A percentile compares a stretch with the other conserved stretches of the same genome.
Evolutionary conservation across 1,284 basidiomycete genomes (phyloP).

Genomic region (Sporisorium sorghi): DNA sequence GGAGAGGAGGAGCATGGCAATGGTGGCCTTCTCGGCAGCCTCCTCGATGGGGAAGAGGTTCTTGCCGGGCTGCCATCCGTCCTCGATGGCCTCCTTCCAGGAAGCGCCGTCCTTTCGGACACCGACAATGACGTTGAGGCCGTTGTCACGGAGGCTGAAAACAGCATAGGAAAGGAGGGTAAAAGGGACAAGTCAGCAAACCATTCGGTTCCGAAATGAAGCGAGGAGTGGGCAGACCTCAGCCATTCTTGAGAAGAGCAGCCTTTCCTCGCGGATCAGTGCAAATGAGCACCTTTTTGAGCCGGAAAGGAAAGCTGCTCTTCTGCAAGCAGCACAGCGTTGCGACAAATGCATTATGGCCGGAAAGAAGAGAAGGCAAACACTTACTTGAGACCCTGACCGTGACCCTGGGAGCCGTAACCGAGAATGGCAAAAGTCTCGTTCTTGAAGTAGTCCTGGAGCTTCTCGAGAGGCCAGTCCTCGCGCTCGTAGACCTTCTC

Average conservation of each 20-base stretch:
- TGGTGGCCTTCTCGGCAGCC: conserved; percentile 93
- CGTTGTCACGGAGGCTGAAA: conserved; percentile 88
- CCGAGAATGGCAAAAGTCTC: conserved; percentile 94
- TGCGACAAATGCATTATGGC: neutral
- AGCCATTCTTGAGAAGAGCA: conserved; percentile 1
- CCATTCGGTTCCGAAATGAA: neutral
- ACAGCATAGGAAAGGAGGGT: neutral
- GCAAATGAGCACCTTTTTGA: neutral
- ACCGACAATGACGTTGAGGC: conserved; percentile 97
- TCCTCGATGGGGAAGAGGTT: conserved; percentile 98
- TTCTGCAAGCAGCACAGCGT: neutral
- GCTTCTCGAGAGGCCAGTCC: conserved; percentile 96
- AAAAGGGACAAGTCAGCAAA: conserved; percentile 14
- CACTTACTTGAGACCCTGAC: conserved; percentile 88
- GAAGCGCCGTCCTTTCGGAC: conserved; percentile 95
- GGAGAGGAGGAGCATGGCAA: conserved; percentile 99
- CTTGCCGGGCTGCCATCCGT: conserved; percentile 98
- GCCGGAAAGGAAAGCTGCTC: neutral
- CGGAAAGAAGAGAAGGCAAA: no score
- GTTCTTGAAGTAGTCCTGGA: conserved; percentile 97
- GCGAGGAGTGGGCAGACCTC: no score
- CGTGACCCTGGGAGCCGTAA: conserved; percentile 95
- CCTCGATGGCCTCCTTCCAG: conserved; percentile 94
- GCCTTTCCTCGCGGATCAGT: neutral
- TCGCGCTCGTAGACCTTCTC: conserved; percentile 96